Evolutionary conservation across 768 basidiomycete genomes (phyloP), one percentile per base, ranked within the genome.

Genomic region (Chalciporus pseudorubinellus): DNA sequence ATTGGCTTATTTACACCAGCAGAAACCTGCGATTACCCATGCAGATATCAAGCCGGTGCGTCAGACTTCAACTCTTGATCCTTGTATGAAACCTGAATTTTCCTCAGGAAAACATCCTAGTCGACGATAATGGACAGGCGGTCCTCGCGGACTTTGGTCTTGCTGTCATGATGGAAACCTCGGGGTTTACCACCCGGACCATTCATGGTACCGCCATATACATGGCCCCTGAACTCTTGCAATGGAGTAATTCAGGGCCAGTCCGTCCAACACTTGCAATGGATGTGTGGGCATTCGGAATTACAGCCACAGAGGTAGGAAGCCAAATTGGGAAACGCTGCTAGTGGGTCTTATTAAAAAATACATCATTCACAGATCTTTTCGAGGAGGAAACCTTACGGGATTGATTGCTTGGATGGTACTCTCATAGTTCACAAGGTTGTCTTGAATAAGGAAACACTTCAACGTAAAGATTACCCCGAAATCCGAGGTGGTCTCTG

Each of bases 91-190:
- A 31, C 5, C n/a, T 46, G 36, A 20, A 22, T 26, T 40, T 7
- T n/a, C 28, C 33, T 38, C 46, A 75, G 74, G 61, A 62, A 14
- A 76, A 75, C 36, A 59, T 75, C 24, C 59, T 76, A 0, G 58
- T 76, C 7, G 59, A 56, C 44, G 69, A 74, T 43, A 41, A 49
- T 8, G 58, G 59, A 20, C 58, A 68, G 36, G 72, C 69, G 12
- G 53, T 64, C 36, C 51, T 75, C 38, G 53, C 72, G 6, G 74
- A 75, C 48, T 75, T 75, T 46, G 75, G 75, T 21, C 61, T 76
- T 28, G 69, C 74, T 1, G 60, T 66, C 29, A 60, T 74, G 12
- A 46, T 74, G n/a, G 70, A 69, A 40, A 54, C 57, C 34, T 59
- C 64, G n/a, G 70, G 74, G 4, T 74, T 70, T 45, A 72, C 73